phyloP scores from a whole-genome alignment of 352 stramenopile genomes.

The Phytophthora constricta region DNA sequence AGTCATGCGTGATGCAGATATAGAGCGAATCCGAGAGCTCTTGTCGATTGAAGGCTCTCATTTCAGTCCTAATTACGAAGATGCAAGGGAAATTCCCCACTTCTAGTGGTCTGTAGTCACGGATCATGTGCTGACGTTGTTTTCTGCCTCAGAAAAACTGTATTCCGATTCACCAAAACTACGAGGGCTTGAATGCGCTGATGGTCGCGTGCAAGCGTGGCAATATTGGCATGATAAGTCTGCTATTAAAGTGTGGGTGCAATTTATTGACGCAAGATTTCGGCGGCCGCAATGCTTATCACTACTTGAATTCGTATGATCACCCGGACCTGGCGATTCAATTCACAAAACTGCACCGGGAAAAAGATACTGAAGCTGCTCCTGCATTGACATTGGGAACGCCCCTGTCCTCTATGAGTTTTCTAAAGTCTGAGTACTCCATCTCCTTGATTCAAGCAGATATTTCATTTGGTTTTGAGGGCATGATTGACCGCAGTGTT shows the following conservation, averaged over 20 bases:
- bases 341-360: slow-evolving; percentile 33
- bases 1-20: slow-evolving; percentile 39
- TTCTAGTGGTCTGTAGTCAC: slow-evolving; percentile 40
- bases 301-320: slow-evolving; percentile 51
- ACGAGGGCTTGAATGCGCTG: slow-evolving; percentile 48
- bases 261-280: slow-evolving; percentile 55
- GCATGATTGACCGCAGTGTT: neutral
- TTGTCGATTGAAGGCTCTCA: slow-evolving; percentile 36
- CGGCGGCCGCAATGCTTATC: slow-evolving; percentile 42
- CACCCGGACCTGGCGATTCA: slow-evolving; percentile 50
- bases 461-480: slow-evolving; percentile 12
- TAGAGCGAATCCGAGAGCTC: slow-evolving; percentile 43
- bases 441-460: slow-evolving; percentile 27
- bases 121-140: slow-evolving; percentile 46
- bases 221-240: slow-evolving; percentile 39
- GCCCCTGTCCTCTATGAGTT: neutral
- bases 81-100: slow-evolving; percentile 45
- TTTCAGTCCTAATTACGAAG: slow-evolving; percentile 63
- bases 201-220: slow-evolving; percentile 57
- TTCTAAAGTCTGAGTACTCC: slow-evolving; percentile 15
- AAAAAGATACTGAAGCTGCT: neutral
- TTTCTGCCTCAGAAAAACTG: slow-evolving; percentile 47
- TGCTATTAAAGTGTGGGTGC: slow-evolving; percentile 47
- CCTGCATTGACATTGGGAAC: slow-evolving; percentile 14
- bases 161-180: slow-evolving; percentile 56